Percentiles rank a stretch among this genome's conserved stretches.
Conservation (phyloP, 2,329 filamentous ascomycete species). For the Knoxdaviesia capensis region DNA sequence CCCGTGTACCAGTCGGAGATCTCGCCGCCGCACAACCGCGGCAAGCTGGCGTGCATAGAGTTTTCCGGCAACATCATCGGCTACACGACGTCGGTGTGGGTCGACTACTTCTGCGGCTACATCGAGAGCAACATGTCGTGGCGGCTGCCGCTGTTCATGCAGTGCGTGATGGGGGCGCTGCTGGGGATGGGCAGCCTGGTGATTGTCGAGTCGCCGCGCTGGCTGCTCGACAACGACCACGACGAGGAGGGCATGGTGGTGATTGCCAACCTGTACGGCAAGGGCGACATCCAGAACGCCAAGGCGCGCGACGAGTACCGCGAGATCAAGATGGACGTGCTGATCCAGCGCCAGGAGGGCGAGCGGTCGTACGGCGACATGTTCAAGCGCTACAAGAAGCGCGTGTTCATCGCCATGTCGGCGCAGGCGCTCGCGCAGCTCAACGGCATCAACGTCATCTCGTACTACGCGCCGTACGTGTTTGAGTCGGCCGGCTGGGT, state of each 20-base stretch:
- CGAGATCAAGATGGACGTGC: constrained; percentile 96
- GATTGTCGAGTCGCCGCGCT: constrained; percentile 94
- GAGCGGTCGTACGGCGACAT: constrained; percentile 83
- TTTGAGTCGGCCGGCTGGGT: constrained; percentile 95
- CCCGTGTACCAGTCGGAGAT: constrained; percentile 91
- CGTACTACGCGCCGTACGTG: constrained; percentile 91
- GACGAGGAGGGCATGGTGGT: constrained; percentile 97
- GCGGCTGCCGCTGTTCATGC: constrained; percentile 77
- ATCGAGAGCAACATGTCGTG: constrained; percentile 75
- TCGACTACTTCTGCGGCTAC: constrained; percentile 90
- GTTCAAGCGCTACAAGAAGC: constrained; percentile 80
- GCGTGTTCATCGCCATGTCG: constrained; percentile 97
- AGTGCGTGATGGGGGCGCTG: constrained; percentile 82
- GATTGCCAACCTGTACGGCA: constrained; percentile 91
- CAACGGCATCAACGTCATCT: constrained; percentile 98
- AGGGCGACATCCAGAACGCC: constrained; percentile 81
- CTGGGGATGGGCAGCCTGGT: constrained; percentile 72
- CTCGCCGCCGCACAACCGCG: constrained; percentile 87
- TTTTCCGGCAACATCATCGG: constrained; percentile 95
- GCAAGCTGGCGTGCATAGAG: constrained; percentile 91
- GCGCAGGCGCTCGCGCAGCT: constrained; percentile 89
- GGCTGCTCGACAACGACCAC: constrained; percentile 92
- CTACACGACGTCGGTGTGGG: constrained; percentile 93
- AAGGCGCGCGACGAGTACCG: constrained; percentile 92
- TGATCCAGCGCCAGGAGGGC: constrained; percentile 83